Evolutionary conservation across 2,329 filamentous ascomycete genomes (phyloP).

Genomic region (Endocalyx cinctus): DNA sequence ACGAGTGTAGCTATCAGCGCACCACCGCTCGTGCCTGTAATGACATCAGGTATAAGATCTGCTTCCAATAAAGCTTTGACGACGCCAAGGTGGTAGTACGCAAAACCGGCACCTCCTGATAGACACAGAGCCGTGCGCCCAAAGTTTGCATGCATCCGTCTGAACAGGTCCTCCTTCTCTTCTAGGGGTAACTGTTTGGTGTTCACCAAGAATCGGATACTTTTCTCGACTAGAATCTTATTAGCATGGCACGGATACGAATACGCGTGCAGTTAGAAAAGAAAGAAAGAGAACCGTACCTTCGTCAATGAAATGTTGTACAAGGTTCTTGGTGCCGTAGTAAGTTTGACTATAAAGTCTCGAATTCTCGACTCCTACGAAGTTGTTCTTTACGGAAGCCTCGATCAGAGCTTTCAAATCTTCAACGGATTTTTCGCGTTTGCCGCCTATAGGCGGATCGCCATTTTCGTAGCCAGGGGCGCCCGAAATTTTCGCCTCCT

Average conservation of each 20-base stretch:
- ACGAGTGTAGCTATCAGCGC: conserved; percentile 84
- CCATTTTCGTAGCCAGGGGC: conserved; percentile 33
- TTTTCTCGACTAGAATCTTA: conserved; percentile 57
- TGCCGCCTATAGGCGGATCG: conserved; percentile 27
- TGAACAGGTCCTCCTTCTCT: conserved; percentile 78
- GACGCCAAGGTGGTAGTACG: conserved; percentile 95
- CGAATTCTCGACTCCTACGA: conserved; percentile 89
- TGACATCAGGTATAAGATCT: conserved; percentile 81
- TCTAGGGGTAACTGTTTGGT: conserved; percentile 64
- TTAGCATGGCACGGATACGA: too few species aligned
- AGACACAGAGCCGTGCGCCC: conserved; percentile 89
- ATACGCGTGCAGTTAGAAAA: too few species aligned
- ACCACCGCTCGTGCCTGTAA: conserved; percentile 93
- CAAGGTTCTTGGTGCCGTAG: conserved; percentile 91
- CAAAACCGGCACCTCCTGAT: conserved; percentile 89
- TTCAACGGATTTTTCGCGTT: conserved; percentile 54
- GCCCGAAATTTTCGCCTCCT: conserved; percentile 29
- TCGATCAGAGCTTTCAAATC: conserved; percentile 76
- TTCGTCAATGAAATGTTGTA: conserved; percentile 88
- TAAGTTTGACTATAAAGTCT: conserved; percentile 97
- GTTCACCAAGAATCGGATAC: conserved; percentile 62
- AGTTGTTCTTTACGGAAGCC: conserved; percentile 96
- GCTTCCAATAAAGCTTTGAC: conserved; percentile 85
- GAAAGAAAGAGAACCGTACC: conserved; percentile 36
- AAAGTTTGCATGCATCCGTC: conserved; percentile 83